Evolutionary conservation across 2,329 filamentous ascomycete genomes (phyloP).

Genomic region (Aspergillus pseudotamarii): DNA sequence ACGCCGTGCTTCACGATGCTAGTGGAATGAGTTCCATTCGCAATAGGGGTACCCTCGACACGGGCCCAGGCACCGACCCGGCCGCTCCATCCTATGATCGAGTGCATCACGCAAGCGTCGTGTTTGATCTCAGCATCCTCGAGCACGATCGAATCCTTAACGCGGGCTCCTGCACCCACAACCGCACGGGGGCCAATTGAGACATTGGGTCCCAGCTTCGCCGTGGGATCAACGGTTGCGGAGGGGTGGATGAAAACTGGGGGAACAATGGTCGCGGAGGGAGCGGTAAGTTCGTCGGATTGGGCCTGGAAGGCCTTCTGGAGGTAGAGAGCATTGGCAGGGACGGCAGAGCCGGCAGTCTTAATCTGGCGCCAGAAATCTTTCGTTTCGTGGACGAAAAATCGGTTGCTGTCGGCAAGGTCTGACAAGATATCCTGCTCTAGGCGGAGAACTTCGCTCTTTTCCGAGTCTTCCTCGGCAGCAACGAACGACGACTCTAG

Average conservation of each 20-base stretch:
- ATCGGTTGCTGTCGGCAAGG: conserved; percentile 94
- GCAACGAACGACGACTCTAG: conserved; percentile 70
- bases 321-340: conserved; percentile 94
- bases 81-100: conserved; percentile 96
- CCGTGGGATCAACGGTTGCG: conserved; percentile 86
- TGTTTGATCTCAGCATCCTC: conserved; percentile 96
- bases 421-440: conserved; percentile 97
- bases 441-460: conserved; percentile 85
- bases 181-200: conserved; percentile 88
- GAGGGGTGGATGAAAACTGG: conserved; percentile 95
- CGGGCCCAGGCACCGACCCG: conserved; percentile 96
- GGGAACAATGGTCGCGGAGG: conserved; percentile 83
- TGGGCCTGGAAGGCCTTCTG: conserved; percentile 87
- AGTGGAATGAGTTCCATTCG: conserved; percentile 83
- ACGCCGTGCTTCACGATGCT: conserved; percentile 97
- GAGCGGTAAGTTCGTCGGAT: conserved; percentile 77
- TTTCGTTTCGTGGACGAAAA: conserved; percentile 97
- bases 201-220: conserved; percentile 95
- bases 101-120: conserved; percentile 92
- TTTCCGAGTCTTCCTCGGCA: conserved; percentile 72
- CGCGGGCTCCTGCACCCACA: conserved; percentile 81
- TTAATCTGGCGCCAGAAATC: conserved; percentile 99
- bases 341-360: conserved; percentile 94
- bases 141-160: conserved; percentile 95
- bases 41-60: conserved; percentile 91